These are phyloP conservation scores for Alternaria incomplexa DNA, from an alignment of 2,329 filamentous ascomycete genomes.

Conservation along the genomic window DNA sequence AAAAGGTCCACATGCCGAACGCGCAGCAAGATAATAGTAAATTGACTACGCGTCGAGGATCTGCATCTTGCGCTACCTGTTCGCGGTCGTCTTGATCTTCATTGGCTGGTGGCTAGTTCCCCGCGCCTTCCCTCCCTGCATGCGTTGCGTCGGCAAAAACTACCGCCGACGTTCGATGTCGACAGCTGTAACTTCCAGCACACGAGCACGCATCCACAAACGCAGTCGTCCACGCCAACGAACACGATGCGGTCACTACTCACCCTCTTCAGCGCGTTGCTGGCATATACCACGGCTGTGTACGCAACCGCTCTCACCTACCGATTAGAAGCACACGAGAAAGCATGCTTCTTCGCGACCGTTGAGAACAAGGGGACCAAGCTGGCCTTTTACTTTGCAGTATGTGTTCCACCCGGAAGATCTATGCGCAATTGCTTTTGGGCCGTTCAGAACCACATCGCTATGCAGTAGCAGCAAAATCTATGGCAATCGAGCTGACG, in stretches of 20 bases:
- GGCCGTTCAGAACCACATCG: neutral
- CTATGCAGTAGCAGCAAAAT: neutral
- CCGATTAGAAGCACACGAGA: constrained; percentile 87
- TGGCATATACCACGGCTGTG: constrained; percentile 71
- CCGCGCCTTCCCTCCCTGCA: constrained; percentile 18
- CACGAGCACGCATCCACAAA: constrained; percentile 13
- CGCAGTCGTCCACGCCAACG: constrained; percentile 12
- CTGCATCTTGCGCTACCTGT: neutral
- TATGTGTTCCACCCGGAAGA: constrained; percentile 54
- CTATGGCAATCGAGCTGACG: neutral
- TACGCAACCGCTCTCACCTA: constrained; percentile 94
- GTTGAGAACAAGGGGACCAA: constrained; percentile 82
- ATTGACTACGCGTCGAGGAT: neutral
- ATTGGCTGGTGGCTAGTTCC: constrained; percentile 25
- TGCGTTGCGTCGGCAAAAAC: constrained; percentile 27
- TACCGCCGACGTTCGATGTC: constrained; percentile 33
- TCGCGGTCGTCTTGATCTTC: neutral
- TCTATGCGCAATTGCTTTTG: neutral
- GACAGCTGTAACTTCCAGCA: constrained; percentile 37
- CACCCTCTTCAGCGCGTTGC: constrained; percentile 62
- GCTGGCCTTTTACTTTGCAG: constrained; percentile 98
- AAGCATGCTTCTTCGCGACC: constrained; percentile 90
- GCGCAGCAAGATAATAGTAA: neutral
- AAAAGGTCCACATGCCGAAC: neutral
- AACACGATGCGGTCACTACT: constrained; percentile 45